Evolutionary conservation across 768 basidiomycete genomes (phyloP), one percentile per base, ranked within the genome.

Genomic region (Nevesoporus exiguus): DNA sequence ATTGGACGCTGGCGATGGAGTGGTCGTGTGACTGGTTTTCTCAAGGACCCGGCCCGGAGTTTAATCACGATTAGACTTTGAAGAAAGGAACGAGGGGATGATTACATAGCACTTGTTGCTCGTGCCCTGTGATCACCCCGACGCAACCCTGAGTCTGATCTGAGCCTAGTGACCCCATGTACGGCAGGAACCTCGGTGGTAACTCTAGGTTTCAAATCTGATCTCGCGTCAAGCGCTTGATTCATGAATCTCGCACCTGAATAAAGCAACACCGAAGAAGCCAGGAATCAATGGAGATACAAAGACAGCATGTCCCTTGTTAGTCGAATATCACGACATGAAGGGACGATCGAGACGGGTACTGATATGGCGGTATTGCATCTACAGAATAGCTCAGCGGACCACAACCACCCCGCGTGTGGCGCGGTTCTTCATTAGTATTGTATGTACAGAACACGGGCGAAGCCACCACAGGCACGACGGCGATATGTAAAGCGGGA

Each of bases 401-500:
- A 13, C 39, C 51, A 48, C n/a, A 29, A 52, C 33, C 31, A 27
- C 52, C 58, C 47, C 21, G 17, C 5, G 49, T 17, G n/a, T 40
- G 40, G 52, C 31, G 40, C 30, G 36, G 29, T 51, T 58, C 52
- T 52, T 30, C 41, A 39, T 22, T 47, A 19, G 55, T 41, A n/a
- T n/a, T n/a, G n/a, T n/a, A 58, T 29, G 27, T 29, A 58, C 45
- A 25, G 34, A 39, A 52, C 45, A 48, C 14, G 36, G 40, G 40
- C 19, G 46, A 30, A 36, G 42, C 29, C 25, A 40, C 48, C 55
- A 50, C 50, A 55, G 36, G 42, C 54, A 49, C 34, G 21, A 37
- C 10, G 50, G 22, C 49, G 64, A 55, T 61, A 43, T 66, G 55
- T 37, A 58, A 66, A 54, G 27, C 45, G 14, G 49, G 34, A 49